phyloP scores from a whole-genome alignment of 83 land plant species.

The Picea engelmannii region DNA sequence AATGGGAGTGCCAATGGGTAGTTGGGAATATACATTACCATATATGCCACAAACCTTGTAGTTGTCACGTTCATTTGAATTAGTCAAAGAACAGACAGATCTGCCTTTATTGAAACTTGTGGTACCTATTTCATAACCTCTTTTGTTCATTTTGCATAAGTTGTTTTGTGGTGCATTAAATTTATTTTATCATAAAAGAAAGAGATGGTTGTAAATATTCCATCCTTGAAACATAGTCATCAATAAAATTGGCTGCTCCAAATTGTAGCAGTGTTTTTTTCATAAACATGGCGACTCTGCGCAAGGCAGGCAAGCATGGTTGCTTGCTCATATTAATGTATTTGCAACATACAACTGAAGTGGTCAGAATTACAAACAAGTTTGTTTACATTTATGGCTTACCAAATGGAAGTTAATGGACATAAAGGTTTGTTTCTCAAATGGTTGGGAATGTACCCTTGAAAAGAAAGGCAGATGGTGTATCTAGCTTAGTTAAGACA shows the following conservation, averaged over 20 bases:
- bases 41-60: not conserved
- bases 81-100: not conserved
- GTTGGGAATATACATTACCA: not conserved
- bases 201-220: not conserved
- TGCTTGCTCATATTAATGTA: not conserved
- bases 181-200: not conserved
- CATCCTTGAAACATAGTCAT: not conserved
- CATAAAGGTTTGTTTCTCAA: no score
- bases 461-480: no score
- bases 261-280: not conserved
- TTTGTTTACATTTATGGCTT: no score
- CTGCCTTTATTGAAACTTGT: not conserved
- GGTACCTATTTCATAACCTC: slow-evolving; percentile 1
- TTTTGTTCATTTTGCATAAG: not conserved
- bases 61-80: not conserved
- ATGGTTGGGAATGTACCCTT: no score
- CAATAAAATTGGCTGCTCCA: not conserved
- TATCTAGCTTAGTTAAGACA: no score
- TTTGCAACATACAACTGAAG: no score
- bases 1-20: not conserved
- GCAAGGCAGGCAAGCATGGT: not conserved
- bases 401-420: no score
- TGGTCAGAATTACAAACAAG: no score
- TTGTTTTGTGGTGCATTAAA: not conserved
- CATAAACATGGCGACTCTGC: not conserved